Evolutionary conservation across 768 basidiomycete species (phyloP), one percentile per base, ranked within the genome.

Genomic region (Coprinopsis sp.): DNA sequence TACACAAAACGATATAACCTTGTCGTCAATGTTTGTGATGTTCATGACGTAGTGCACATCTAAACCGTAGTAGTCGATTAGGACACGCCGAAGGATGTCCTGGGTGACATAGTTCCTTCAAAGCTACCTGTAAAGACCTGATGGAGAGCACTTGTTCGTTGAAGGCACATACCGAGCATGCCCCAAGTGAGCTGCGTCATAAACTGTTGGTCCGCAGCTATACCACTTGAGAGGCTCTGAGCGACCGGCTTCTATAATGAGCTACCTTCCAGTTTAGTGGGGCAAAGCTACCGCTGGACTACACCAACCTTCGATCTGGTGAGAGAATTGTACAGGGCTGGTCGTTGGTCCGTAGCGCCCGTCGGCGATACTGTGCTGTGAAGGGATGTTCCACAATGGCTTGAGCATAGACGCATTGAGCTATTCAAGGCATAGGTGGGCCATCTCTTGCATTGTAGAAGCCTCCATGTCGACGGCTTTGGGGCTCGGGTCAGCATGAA

Each of bases 11-110:
- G 18, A 23, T 48, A 48, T 44, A 49, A 89, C 95, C 81, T 99
- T 99, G 77, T 98, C 96, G 59, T 99, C 96, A 51, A 99, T 96
- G 65, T 99, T 95, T 4, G 96, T 99, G 56, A 99, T 81, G 65
- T 99, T 99, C 92, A 96, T 96, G 36, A 98, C 95, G 60, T 98
- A 96, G 63, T 97, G 91, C 46, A 99, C 87, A 61, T 98, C 90
- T 59, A 94, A 98, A 21, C 90, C 88, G 67, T 98, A 98, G 68
- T 95, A 98, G 69, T 98, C 92, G 1, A 84, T 75, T 73, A 98
- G 72, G 42, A 99, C 90, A 39, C 96, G 73, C 45, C 93, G 76
- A 29, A 97, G 71, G 52, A 95, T 79, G 64, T 97, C 94, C 64
- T 95, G 91, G 1, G 92, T 91, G 25, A 97, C 87, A 69, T 99